phyloP scores from a whole-genome alignment of 352 stramenopile species.

The Stramenopiles sp. region DNA sequence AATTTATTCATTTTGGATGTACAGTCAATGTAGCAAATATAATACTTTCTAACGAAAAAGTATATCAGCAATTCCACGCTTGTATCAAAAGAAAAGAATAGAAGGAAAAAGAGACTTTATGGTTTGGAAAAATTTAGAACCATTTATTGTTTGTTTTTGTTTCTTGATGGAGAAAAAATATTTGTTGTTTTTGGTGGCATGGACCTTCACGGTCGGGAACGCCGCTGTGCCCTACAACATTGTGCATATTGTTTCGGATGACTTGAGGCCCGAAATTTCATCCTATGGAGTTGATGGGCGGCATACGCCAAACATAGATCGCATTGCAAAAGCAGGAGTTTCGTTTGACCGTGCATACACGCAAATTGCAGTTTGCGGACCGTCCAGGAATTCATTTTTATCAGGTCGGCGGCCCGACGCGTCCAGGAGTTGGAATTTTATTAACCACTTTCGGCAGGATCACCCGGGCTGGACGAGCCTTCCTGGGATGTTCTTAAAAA shows the following conservation, averaged over 20 bases:
- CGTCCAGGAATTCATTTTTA: conserved; percentile 18
- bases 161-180: no score
- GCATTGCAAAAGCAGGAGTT: not conserved
- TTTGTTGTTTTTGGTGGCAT: not conserved
- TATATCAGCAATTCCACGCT: no score
- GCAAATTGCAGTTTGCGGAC: conserved; percentile 16
- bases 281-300: not conserved
- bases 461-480: conserved; percentile 17
- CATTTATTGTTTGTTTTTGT: no score
- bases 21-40: no score
- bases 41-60: no score
- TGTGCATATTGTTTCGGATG: conserved; percentile 17
- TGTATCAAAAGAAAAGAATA: no score
- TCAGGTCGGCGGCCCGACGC: conserved; percentile 15
- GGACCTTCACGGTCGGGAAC: not conserved
- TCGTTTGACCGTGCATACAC: conserved; percentile 16
- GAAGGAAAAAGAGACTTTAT: no score
- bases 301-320: conserved; percentile 13
- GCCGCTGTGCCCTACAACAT: conserved; percentile 18
- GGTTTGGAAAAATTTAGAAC: no score
- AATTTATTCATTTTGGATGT: no score
- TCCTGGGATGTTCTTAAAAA: conserved; percentile 14
- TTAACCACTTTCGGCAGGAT: conserved; percentile 17
- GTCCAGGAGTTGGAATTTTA: conserved; percentile 18
- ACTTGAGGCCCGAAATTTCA: conserved; percentile 15